Evolutionary conservation across 805 yeast species (phyloP).

Genomic region (Pichia nanzhaoensis): DNA sequence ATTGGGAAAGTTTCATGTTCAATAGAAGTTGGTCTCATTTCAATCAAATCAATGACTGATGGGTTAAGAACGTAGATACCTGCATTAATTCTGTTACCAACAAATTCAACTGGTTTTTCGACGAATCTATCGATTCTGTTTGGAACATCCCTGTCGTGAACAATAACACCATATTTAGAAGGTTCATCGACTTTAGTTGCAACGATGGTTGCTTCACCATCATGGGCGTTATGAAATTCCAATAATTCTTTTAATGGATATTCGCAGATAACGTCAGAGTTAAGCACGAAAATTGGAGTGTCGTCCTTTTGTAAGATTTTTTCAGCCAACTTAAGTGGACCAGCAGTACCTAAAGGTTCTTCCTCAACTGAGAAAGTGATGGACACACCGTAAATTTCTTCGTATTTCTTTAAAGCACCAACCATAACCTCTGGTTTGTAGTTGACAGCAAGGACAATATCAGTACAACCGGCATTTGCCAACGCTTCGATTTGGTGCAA

Average conservation of each 20-base stretch:
- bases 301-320: constrained; percentile 87
- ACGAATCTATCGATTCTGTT: constrained; percentile 97
- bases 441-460: constrained; percentile 96
- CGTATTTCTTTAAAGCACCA: constrained; percentile 87
- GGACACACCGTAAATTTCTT: constrained; percentile 85
- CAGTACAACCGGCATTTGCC: constrained; percentile 97
- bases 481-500: constrained; percentile 97
- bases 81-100: constrained; percentile 99
- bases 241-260: constrained; percentile 94
- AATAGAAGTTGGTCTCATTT: constrained; percentile 96
- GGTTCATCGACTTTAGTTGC: constrained; percentile 99
- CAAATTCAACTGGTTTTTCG: constrained; percentile 98
- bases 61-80: constrained; percentile 99
- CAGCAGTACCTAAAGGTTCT: constrained; percentile 99
- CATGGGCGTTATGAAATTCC: constrained; percentile 89
- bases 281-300: constrained; percentile 93
- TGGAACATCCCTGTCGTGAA: constrained; percentile 90
- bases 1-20: constrained; percentile 99
- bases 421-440: constrained; percentile 99
- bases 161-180: constrained; percentile 98
- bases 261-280: constrained; percentile 98
- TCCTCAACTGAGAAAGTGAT: constrained; percentile 98
- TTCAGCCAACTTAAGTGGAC: constrained; percentile 97
- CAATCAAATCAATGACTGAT: constrained; percentile 91
- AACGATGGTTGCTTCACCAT: constrained; percentile 97